Conservation (phyloP, 805 yeast species). For the Alloascoidea africana region DNA sequence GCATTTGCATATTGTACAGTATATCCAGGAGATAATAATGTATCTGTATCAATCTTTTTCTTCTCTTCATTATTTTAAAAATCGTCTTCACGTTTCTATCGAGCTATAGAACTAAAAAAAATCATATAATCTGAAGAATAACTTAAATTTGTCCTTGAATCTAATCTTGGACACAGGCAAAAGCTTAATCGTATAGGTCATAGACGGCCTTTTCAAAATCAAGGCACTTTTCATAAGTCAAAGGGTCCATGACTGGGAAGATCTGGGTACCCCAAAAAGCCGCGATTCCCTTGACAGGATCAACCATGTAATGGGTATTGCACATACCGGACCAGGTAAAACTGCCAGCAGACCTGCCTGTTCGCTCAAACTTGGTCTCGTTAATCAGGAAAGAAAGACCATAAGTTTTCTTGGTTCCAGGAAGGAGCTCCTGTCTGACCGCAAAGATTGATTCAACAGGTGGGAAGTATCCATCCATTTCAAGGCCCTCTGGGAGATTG, state of each 20-base stretch:
- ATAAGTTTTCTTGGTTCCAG: conserved; percentile 17
- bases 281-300: conserved; percentile 22
- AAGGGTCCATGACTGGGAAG: not conserved
- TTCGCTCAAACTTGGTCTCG: conserved; percentile 13
- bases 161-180: too few relatives aligned
- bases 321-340: conserved; percentile 26
- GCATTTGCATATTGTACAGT: too few relatives aligned
- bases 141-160: too few relatives aligned
- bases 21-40: too few relatives aligned
- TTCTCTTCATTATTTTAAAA: too few relatives aligned
- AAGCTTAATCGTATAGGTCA: too few relatives aligned
- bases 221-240: not conserved
- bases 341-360: conserved; percentile 22
- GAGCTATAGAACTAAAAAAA: too few relatives aligned
- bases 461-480: conserved; percentile 11
- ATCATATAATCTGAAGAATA: too few relatives aligned
- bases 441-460: conserved; percentile 6
- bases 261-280: conserved; percentile 11
- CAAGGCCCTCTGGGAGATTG: conserved; percentile 18
- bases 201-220: not conserved
- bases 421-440: conserved; percentile 9
- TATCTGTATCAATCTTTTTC: too few relatives aligned
- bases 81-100: too few relatives aligned
- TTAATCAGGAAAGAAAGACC: conserved; percentile 17
- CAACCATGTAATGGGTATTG: conserved; percentile 26